phyloP scores from a whole-genome alignment of 2,329 filamentous ascomycete species.

The Scleromitrula shiraiana region DNA sequence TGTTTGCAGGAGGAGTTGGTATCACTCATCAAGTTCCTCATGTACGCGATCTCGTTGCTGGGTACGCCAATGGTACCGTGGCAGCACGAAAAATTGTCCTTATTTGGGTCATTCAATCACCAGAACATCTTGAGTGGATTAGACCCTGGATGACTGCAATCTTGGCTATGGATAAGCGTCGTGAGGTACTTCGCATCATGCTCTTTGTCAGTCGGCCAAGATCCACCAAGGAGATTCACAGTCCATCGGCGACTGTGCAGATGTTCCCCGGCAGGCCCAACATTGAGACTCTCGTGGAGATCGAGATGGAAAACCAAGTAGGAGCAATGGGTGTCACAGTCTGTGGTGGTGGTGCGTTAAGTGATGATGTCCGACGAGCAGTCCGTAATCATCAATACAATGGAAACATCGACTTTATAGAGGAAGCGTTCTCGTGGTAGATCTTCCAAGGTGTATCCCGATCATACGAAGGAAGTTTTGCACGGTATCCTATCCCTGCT shows the following conservation, averaged over 20 bases:
- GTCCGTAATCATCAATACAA: slow-evolving; percentile 56
- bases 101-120: slow-evolving; percentile 72
- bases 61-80: slow-evolving; percentile 60
- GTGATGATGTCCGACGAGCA: slow-evolving; percentile 64
- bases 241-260: slow-evolving; percentile 67
- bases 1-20: slow-evolving; percentile 74
- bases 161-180: slow-evolving; percentile 63
- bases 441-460: too few relatives aligned
- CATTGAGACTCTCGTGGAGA: slow-evolving; percentile 61
- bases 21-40: slow-evolving; percentile 75
- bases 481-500: not conserved
- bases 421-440: slow-evolving; percentile 67
- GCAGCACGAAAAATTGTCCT: slow-evolving; percentile 65
- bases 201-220: slow-evolving; percentile 69
- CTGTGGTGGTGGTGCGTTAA: slow-evolving; percentile 65
- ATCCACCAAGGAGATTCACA: slow-evolving; percentile 74
- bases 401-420: slow-evolving; percentile 67
- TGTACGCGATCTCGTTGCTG: slow-evolving; percentile 62
- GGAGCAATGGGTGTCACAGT: slow-evolving; percentile 68
- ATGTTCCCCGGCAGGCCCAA: slow-evolving; percentile 79
- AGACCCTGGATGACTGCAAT: slow-evolving; percentile 78
- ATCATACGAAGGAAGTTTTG: too few relatives aligned
- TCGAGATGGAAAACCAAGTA: slow-evolving; percentile 67
- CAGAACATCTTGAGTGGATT: slow-evolving; percentile 78
- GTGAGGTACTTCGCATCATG: slow-evolving; percentile 68